A percentile compares a stretch with the other conserved stretches of the same genome.
Conservation (phyloP, 495 filamentous ascomycete genomes). For the Daldinia vernicosa region DNA sequence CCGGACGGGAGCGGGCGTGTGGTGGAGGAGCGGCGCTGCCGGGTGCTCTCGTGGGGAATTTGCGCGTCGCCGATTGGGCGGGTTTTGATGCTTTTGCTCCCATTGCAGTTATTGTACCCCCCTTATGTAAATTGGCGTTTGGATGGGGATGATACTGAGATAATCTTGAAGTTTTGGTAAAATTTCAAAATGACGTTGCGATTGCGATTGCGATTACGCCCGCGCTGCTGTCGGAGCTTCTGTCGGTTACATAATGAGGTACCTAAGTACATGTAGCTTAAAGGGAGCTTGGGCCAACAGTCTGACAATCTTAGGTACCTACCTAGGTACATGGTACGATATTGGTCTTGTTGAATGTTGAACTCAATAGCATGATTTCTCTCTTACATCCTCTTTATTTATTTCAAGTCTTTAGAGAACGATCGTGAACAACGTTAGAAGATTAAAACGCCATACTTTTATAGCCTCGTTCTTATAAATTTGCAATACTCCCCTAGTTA, state of each 20-base stretch:
- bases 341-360: neutral
- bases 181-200: slow-evolving; percentile 34
- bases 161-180: neutral
- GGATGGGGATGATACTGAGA: neutral
- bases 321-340: slow-evolving; percentile 6
- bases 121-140: neutral
- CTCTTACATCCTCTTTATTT: neutral
- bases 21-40: slow-evolving; percentile 46
- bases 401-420: neutral
- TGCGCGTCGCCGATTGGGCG: slow-evolving; percentile 51
- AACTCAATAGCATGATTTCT: neutral
- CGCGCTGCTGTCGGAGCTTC: neutral
- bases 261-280: neutral
- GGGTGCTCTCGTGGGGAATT: slow-evolving; percentile 53
- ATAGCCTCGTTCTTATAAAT: no score
- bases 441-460: no score
- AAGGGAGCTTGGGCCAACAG: neutral
- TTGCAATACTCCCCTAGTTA: neutral
- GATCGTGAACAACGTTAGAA: neutral
- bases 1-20: slow-evolving; percentile 23
- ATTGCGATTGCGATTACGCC: slow-evolving; percentile 9
- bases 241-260: neutral
- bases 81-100: slow-evolving; percentile 47
- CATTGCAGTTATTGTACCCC: slow-evolving; percentile 23
- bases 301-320: neutral